phyloP scores from a whole-genome alignment of 2,329 filamentous ascomycete genomes.

The Ceratocystis variospora region DNA sequence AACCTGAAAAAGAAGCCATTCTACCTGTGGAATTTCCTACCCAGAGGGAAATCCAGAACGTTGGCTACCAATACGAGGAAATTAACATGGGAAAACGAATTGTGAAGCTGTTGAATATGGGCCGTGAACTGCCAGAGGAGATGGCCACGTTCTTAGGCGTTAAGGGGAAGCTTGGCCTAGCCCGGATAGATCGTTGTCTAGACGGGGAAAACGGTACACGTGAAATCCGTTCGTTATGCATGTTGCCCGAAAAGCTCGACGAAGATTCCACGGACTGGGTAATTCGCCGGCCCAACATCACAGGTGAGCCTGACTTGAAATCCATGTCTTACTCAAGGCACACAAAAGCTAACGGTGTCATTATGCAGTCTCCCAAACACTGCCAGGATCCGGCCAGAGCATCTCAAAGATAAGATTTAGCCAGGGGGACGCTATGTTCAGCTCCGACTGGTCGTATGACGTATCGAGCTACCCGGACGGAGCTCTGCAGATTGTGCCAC shows the following conservation, averaged over 20 bases:
- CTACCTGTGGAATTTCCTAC: conserved; percentile 52
- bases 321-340: neutral
- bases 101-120: conserved; percentile 42
- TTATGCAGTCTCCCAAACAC: conserved; percentile 8
- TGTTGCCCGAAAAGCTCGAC: conserved; percentile 15
- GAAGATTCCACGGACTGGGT: conserved; percentile 17
- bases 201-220: conserved; percentile 13
- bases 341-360: neutral
- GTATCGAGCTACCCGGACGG: conserved; percentile 15
- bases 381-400: neutral
- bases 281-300: conserved; percentile 18
- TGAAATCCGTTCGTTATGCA: conserved; percentile 15
- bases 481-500: conserved; percentile 14
- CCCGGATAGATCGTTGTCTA: conserved; percentile 43
- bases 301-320: conserved; percentile 8
- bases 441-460: conserved; percentile 22
- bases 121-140: conserved; percentile 45
- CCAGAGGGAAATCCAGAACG: conserved; percentile 40
- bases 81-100: conserved; percentile 53
- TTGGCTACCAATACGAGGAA: conserved; percentile 45
- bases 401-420: conserved; percentile 29
- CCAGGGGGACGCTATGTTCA: conserved; percentile 35
- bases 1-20: conserved; percentile 49
- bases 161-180: conserved; percentile 51
- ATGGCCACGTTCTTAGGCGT: conserved; percentile 53